phyloP scores from a whole-genome alignment of 345 rosid species.

The Corymbia maculata region DNA sequence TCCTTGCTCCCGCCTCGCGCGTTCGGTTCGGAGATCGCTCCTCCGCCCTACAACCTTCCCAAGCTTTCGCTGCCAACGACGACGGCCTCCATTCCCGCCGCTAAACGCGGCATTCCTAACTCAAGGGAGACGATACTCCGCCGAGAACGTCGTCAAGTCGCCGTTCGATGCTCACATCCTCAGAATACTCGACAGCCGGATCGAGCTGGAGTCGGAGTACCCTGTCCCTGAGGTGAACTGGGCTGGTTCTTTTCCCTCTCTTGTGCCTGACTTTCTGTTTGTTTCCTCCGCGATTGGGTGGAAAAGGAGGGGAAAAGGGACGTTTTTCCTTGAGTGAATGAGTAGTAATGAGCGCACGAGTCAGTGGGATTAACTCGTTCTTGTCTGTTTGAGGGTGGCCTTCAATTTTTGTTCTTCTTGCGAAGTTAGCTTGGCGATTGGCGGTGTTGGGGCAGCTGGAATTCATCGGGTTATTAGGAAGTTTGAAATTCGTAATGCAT shows the following conservation, averaged over 20 bases:
- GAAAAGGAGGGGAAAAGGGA: neutral
- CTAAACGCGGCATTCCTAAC: neutral
- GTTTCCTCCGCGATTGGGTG: neutral
- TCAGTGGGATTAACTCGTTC: neutral
- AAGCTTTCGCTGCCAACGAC: neutral
- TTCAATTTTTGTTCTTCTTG: neutral
- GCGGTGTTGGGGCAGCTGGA: neutral
- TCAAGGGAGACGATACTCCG: conserved; percentile 9
- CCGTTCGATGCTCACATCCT: conserved; percentile 54
- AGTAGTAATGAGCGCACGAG: neutral
- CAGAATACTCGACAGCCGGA: conserved; percentile 48
- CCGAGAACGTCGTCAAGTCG: conserved; percentile 13
- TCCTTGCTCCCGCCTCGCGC: neutral
- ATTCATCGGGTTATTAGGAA: neutral
- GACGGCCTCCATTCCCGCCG: neutral
- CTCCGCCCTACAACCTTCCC: neutral
- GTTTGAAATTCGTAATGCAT: neutral
- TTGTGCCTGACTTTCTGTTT: neutral
- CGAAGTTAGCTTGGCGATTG: neutral
- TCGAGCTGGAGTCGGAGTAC: conserved; percentile 48
- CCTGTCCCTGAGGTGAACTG: conserved; percentile 45
- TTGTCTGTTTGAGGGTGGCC: neutral
- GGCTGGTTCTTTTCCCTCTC: neutral
- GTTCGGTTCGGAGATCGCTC: neutral
- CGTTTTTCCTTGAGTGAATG: neutral